These are phyloP conservation scores for Mytilinidion resinicola DNA, from an alignment of 495 filamentous ascomycete genomes.

Conservation along the genomic window DNA sequence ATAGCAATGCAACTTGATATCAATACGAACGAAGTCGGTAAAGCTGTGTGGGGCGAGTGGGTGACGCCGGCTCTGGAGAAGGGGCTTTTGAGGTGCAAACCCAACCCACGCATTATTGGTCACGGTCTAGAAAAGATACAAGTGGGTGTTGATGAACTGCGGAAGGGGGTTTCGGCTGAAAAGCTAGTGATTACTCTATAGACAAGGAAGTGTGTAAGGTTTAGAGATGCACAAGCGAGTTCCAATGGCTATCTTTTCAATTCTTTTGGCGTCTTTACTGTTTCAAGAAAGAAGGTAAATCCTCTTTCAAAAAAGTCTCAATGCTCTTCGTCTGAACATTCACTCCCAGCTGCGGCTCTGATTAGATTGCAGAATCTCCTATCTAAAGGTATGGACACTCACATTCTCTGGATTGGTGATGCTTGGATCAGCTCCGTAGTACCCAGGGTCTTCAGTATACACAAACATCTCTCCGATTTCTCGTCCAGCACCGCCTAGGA, in stretches of 20 bases:
- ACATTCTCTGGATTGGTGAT: conserved; percentile 5
- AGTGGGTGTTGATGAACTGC: conserved; percentile 2
- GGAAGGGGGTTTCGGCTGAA: conserved; percentile 19
- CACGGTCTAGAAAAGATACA: conserved; percentile 14
- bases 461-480: conserved; percentile 9
- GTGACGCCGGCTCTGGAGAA: conserved; percentile 10
- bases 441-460: conserved; percentile 1
- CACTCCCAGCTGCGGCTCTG: neutral
- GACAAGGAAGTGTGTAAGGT: too few relatives aligned
- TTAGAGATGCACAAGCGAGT: too few relatives aligned
- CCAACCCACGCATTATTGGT: conserved; percentile 14
- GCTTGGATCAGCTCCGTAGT: neutral
- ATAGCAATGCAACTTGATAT: neutral
- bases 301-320: neutral
- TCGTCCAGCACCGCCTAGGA: conserved; percentile 2
- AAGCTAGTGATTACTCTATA: conserved; percentile 12
- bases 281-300: neutral
- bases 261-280: too few relatives aligned
- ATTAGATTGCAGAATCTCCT: neutral
- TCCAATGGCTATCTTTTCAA: too few relatives aligned
- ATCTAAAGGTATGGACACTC: neutral
- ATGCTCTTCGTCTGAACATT: neutral
- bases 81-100: conserved; percentile 7
- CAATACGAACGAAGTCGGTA: conserved; percentile 15
- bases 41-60: conserved; percentile 2